Base-by-base conservation (phyloP, 164 flowering plant species). In the Chloranthus sessilifolius region DNA sequence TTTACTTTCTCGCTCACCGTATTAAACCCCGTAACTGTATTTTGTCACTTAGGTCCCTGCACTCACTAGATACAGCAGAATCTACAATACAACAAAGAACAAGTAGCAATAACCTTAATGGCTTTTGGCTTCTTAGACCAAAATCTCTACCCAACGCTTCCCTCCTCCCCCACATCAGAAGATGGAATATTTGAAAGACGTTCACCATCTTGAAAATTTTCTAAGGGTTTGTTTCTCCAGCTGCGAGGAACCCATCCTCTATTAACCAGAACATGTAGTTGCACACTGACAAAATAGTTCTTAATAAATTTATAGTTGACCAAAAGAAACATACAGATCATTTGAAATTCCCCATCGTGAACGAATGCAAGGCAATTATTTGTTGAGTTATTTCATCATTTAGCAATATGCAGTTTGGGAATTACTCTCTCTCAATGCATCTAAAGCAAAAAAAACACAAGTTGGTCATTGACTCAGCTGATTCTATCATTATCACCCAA, bases 191-290 rank as follows among this genome's bases (percentile, higher is more conserved):
- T 40, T 24, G 70, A 50, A 60, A 60, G 58, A 55, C 62, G 66
- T 42, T 68, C 65, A 28, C 25, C 60, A 52, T 60, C 68, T 17
- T 48, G 56, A 24, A 61, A 45, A 49, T 44, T 59, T 60, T 74
- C 62, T 1, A 59, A 37, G 40, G 50, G 56, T 43, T 76, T 73
- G 64, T 82, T 87, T 58, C 73, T 72, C 99, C 99, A 94, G 57
- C 73, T 80, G 20, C 92, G 95, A 24, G 97, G 97, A 16, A 81
- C 95, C 97, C 99, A 94, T 59, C 99, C 99, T 68, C 97, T 82
- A 53, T 94, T 94, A 22, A 88, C 90, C 40, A 94, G 70, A 66
- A 88, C 58, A 23, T 95, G 79, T 44, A 71, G 60, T 79, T 73
- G 85, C 64, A 80, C 73, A 62, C 99, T 88, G 83, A 60, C 55